Percentiles rank a stretch among this genome's conserved stretches.
phyloP scores from a whole-genome alignment of 2,329 filamentous ascomycete species.

The Diatrype stigma region DNA sequence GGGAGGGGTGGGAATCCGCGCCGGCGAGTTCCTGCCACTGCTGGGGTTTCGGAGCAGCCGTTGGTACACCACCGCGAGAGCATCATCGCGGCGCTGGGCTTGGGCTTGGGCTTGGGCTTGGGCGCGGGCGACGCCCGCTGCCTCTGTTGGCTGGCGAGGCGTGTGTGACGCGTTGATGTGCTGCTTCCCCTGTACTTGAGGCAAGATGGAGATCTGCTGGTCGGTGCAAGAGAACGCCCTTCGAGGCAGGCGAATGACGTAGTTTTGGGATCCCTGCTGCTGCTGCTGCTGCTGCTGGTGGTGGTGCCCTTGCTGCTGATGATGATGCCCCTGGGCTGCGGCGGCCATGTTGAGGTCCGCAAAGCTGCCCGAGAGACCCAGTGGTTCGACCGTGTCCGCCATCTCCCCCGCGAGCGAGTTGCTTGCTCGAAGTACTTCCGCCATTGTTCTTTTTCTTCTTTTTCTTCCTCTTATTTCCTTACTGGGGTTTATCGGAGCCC shows the following conservation, averaged over 20 bases:
- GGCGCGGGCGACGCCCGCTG: no score
- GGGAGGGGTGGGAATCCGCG: no score
- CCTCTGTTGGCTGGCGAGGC: no score
- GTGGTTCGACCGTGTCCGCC: constrained; percentile 18
- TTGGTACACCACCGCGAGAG: constrained; percentile 1
- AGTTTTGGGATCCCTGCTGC: constrained; percentile 12
- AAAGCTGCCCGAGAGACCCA: constrained; percentile 24
- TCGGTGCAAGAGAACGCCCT: constrained; percentile 28
- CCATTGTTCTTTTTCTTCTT: constrained; percentile 17
- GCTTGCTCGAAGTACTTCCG: constrained; percentile 24
- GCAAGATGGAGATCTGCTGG: constrained; percentile 2
- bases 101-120: neutral
- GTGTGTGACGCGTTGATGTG: no score
- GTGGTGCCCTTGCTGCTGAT: constrained; percentile 21
- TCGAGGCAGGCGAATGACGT: constrained; percentile 18
- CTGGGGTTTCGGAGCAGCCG: no score
- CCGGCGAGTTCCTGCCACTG: no score
- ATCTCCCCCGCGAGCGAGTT: constrained; percentile 18
- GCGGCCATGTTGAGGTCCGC: constrained; percentile 19
- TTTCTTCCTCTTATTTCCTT: no score
- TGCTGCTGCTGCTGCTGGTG: no score
- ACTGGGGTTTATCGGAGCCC: no score
- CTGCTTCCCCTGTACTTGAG: constrained; percentile 6
- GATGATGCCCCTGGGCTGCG: constrained; percentile 13
- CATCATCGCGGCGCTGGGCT: constrained; percentile 2